phyloP scores from a whole-genome alignment of 2,329 filamentous ascomycete genomes.

The Colletotrichum falcatum region DNA sequence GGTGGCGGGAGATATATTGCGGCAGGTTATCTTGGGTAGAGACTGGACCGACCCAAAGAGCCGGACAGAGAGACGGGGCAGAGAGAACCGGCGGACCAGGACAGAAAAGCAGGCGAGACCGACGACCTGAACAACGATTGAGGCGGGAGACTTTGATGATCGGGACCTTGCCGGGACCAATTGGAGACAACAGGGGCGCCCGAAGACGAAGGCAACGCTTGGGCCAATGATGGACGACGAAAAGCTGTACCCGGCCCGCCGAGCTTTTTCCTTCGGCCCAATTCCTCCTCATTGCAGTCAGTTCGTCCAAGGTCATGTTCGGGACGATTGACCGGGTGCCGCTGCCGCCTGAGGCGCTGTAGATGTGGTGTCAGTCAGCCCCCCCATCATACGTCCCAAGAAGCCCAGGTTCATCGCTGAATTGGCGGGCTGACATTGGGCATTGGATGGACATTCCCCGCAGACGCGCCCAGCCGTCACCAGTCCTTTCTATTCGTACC shows the following conservation, averaged over 20 bases:
- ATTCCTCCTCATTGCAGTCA: background rate
- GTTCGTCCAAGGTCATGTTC: constrained; percentile 6
- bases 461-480: background rate
- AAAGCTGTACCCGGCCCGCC: constrained; percentile 11
- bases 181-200: constrained; percentile 31
- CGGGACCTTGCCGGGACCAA: constrained; percentile 16
- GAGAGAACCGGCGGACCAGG: background rate
- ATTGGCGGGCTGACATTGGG: background rate
- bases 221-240: constrained; percentile 21
- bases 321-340: constrained; percentile 11
- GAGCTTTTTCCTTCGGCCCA: constrained; percentile 33
- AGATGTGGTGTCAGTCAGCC: background rate
- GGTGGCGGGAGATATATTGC: background rate
- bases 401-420: background rate
- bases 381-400: background rate
- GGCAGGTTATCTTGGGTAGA: background rate
- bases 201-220: constrained; percentile 10
- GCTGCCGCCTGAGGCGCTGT: background rate
- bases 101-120: constrained; percentile 28
- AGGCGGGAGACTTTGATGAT: constrained; percentile 14
- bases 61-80: background rate
- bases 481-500: too few species aligned
- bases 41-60: too few species aligned
- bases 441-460: constrained; percentile 7
- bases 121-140: background rate